Evolutionary conservation across 345 rosid genomes (phyloP).

Genomic region (Punica granatum): DNA sequence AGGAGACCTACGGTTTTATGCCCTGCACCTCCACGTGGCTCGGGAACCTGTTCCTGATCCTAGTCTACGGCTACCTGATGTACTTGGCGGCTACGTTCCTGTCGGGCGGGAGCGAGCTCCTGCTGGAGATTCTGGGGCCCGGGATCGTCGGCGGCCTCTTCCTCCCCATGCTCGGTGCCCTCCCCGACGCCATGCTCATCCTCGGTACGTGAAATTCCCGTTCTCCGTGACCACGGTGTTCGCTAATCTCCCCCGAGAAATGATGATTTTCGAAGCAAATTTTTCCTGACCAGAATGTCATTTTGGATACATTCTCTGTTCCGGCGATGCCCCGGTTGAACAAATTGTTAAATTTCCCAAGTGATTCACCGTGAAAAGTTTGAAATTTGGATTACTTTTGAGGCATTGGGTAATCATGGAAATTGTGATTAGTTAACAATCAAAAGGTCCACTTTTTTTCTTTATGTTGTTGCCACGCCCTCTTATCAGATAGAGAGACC

Average conservation of each 20-base stretch:
- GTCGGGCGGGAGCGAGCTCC: constrained; percentile 81
- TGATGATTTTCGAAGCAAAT: not conserved
- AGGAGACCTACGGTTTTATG: constrained; percentile 86
- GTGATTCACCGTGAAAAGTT: not conserved
- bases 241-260: not conserved
- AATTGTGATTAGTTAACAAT: not conserved
- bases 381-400: not conserved
- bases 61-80: constrained; percentile 81
- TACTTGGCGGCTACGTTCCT: constrained; percentile 69
- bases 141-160: constrained; percentile 91
- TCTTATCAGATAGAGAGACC: too few species aligned
- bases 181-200: constrained; percentile 97
- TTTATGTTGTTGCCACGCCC: too few species aligned
- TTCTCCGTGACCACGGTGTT: not conserved
- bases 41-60: constrained; percentile 69
- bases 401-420: not conserved
- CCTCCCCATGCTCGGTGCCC: constrained; percentile 89
- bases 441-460: not conserved
- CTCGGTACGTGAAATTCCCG: constrained; percentile 37
- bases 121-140: constrained; percentile 89
- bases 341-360: not conserved
- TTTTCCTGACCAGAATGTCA: too few species aligned
- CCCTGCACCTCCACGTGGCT: constrained; percentile 75
- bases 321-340: not conserved
- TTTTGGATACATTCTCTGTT: not conserved